Evolutionary conservation across 1,284 basidiomycete species (phyloP).

Genomic region (Boletus chippewaensis): DNA sequence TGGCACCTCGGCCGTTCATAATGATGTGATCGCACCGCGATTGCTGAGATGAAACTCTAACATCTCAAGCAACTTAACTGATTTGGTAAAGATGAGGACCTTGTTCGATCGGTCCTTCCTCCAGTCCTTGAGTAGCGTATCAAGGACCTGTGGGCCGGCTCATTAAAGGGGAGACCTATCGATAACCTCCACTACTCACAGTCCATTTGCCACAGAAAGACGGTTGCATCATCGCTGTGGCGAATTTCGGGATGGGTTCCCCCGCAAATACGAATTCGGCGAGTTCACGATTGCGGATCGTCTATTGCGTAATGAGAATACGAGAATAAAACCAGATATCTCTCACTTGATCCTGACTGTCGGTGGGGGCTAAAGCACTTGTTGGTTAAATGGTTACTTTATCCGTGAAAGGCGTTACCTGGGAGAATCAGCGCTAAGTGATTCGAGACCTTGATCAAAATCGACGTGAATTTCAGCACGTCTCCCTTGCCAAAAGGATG

Average conservation of each 20-base stretch:
- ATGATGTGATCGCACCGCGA: constrained; percentile 35
- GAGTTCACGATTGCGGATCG: constrained; percentile 51
- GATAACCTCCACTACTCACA: constrained; percentile 36
- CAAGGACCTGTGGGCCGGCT: constrained; percentile 47
- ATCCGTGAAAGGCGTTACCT: constrained; percentile 34
- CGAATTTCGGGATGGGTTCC: constrained; percentile 51
- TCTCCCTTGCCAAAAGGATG: constrained; percentile 54
- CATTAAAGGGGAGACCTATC: neutral
- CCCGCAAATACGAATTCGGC: constrained; percentile 52
- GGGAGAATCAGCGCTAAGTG: constrained; percentile 79
- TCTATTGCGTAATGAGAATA: constrained; percentile 33
- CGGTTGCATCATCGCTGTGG: constrained; percentile 51
- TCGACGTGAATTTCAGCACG: constrained; percentile 67
- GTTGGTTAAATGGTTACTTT: neutral
- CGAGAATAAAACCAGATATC: neutral
- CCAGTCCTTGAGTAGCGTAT: constrained; percentile 62
- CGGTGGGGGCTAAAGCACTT: constrained; percentile 44
- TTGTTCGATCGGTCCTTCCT: constrained; percentile 60
- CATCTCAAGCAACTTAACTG: constrained; percentile 76
- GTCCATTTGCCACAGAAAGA: constrained; percentile 82
- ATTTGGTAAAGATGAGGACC: constrained; percentile 82
- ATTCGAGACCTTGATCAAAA: constrained; percentile 80
- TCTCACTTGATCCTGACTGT: constrained; percentile 56
- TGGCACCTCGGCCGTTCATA: neutral
- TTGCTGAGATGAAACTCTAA: constrained; percentile 62